Conservation (phyloP, 768 basidiomycete species). For the Psilocybe azurescens region DNA sequence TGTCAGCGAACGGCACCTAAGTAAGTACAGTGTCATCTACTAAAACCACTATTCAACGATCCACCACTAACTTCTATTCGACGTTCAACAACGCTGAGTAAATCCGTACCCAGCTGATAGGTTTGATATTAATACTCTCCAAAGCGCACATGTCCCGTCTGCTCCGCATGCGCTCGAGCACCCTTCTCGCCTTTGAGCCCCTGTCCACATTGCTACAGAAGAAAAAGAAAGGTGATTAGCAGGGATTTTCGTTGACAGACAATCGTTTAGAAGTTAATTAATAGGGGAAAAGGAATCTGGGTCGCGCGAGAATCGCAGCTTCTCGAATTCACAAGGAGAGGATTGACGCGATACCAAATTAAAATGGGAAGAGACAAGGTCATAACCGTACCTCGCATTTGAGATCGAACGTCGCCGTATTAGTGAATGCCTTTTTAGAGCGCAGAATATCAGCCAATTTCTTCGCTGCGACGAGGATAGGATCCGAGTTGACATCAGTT, state of each 20-base stretch:
- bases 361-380: too few relatives aligned
- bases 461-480: constrained; percentile 65
- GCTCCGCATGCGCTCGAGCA: constrained; percentile 84
- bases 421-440: constrained; percentile 84
- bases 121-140: constrained; percentile 67
- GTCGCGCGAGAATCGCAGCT: not conserved
- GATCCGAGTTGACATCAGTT: constrained; percentile 47
- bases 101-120: too few relatives aligned
- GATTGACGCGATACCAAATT: not conserved
- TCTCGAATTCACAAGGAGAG: too few relatives aligned
- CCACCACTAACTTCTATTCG: too few relatives aligned
- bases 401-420: constrained; percentile 90
- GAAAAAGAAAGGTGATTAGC: not conserved
- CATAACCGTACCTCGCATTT: constrained; percentile 73
- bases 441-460: constrained; percentile 77
- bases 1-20: too few relatives aligned
- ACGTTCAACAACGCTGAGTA: too few relatives aligned
- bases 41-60: too few relatives aligned
- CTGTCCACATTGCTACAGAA: constrained; percentile 70
- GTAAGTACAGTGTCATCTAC: too few relatives aligned
- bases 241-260: not conserved
- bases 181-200: constrained; percentile 95
- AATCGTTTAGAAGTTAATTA: not conserved
- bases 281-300: constrained; percentile 4
- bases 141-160: constrained; percentile 86